phyloP scores from a whole-genome alignment of 73 alveolate species.

The Urostyla sp. region DNA sequence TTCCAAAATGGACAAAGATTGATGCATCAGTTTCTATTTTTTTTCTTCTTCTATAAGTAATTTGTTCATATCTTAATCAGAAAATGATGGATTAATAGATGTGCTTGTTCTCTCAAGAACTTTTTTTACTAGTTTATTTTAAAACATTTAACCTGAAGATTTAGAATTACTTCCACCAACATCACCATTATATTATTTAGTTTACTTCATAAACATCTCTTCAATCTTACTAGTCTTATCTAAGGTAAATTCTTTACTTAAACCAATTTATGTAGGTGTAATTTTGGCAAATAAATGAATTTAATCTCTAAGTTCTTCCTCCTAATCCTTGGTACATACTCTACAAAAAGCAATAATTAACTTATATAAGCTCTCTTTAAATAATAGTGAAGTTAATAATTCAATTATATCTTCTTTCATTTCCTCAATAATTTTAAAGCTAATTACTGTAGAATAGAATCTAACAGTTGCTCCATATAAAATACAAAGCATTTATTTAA shows the following conservation, averaged over 20 bases:
- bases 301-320: background rate
- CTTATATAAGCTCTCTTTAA: background rate
- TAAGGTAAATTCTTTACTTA: background rate
- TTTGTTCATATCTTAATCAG: too few relatives aligned
- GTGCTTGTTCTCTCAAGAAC: too few relatives aligned
- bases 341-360: background rate
- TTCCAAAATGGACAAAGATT: background rate
- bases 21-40: background rate
- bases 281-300: background rate
- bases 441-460: constrained; percentile 16
- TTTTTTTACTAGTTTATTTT: too few relatives aligned
- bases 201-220: background rate
- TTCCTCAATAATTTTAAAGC: background rate
- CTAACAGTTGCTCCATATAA: constrained; percentile 20
- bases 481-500: constrained; percentile 6
- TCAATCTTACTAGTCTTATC: constrained; percentile 7
- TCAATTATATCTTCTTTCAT: constrained; percentile 48
- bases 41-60: background rate
- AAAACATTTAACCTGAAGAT: too few relatives aligned
- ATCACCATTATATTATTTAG: constrained; percentile 3
- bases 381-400: background rate
- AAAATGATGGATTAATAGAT: too few relatives aligned
- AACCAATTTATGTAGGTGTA: background rate
- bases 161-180: constrained; percentile 21
- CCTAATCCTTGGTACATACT: constrained; percentile 19